Percentiles rank a stretch among this genome's conserved stretches.
Conservation (phyloP, 768 basidiomycete species). For the Lentinula sp. region DNA sequence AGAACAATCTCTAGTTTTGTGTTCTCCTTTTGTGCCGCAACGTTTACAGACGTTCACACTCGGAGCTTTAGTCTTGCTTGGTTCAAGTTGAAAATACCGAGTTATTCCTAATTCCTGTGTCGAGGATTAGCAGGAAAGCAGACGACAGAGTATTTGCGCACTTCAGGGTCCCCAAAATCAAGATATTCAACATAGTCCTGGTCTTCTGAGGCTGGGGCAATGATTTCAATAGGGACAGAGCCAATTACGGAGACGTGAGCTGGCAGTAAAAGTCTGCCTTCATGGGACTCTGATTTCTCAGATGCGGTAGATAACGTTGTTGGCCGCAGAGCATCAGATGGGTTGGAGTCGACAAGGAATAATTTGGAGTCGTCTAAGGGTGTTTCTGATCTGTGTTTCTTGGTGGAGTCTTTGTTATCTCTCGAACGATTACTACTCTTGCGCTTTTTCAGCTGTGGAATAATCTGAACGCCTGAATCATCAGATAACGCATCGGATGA, state of each 20-base stretch:
- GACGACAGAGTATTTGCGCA: slow-evolving; percentile 18
- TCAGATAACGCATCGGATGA: slow-evolving; percentile 4
- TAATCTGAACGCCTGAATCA: slow-evolving; percentile 3
- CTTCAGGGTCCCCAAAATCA: slow-evolving; percentile 64
- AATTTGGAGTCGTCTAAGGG: slow-evolving; percentile 12
- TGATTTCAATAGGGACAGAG: slow-evolving; percentile 37
- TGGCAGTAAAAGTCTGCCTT: slow-evolving; percentile 46
- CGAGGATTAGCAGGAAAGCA: not conserved
- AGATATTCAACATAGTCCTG: slow-evolving; percentile 74
- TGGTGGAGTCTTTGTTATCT: slow-evolving; percentile 19
- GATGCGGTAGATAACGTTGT: slow-evolving; percentile 11
- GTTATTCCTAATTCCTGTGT: slow-evolving; percentile 39
- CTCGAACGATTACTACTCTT: slow-evolving; percentile 14
- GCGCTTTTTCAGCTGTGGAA: not conserved
- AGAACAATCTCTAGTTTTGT: slow-evolving; percentile 63
- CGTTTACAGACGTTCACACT: slow-evolving; percentile 63
- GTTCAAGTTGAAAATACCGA: slow-evolving; percentile 60
- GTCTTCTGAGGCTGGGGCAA: slow-evolving; percentile 41
- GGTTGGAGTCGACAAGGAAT: slow-evolving; percentile 45
- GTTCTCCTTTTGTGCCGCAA: slow-evolving; percentile 70
- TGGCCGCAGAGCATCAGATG: slow-evolving; percentile 29
- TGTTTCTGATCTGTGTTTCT: slow-evolving; percentile 1
- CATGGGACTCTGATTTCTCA: not conserved
- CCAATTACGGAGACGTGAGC: slow-evolving; percentile 62
- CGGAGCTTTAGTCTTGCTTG: slow-evolving; percentile 34